Evolutionary conservation across 2,329 filamentous ascomycete genomes (phyloP).

Genomic region (Xylaria sp.): DNA sequence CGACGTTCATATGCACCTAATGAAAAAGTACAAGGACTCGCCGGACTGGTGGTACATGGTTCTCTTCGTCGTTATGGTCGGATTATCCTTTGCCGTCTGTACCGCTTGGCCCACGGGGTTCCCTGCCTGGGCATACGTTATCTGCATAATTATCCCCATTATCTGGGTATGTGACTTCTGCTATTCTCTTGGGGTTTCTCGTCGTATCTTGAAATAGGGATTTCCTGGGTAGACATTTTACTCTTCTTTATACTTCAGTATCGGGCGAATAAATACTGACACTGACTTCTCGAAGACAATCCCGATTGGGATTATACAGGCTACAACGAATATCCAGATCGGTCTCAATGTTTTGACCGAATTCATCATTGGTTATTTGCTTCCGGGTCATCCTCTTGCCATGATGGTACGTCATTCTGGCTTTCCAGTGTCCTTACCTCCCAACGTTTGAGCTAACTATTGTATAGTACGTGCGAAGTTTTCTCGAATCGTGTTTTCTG

Average conservation of each 20-base stretch:
- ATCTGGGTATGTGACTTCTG: slow-evolving; percentile 54
- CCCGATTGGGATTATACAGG: slow-evolving; percentile 65
- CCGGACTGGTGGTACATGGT: slow-evolving; percentile 68
- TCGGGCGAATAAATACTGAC: slow-evolving; percentile 1
- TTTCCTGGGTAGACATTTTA: background rate
- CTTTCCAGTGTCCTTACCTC: background rate
- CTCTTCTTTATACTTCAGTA: no score
- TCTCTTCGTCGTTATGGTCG: slow-evolving; percentile 64
- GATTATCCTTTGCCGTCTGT: slow-evolving; percentile 64
- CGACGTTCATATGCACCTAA: slow-evolving; percentile 67
- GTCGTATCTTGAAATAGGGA: background rate
- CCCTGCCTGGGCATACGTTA: slow-evolving; percentile 66
- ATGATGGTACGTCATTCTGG: slow-evolving; percentile 64
- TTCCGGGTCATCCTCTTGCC: slow-evolving; percentile 74
- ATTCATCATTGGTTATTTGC: slow-evolving; percentile 78
- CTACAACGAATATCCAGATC: slow-evolving; percentile 70
- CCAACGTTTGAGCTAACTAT: background rate
- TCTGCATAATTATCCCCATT: slow-evolving; percentile 67
- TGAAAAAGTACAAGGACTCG: slow-evolving; percentile 69
- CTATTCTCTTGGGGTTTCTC: background rate
- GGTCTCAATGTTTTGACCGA: slow-evolving; percentile 76
- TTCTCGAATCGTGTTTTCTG: no score
- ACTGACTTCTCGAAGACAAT: slow-evolving; percentile 15
- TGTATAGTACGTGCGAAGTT: slow-evolving; percentile 11
- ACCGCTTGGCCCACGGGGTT: slow-evolving; percentile 66